A percentile compares a stretch with the other conserved stretches of the same genome.
Evolutionary conservation across 176 grass and related monocot species (phyloP).

Genomic region (Melocanna baccifera): DNA sequence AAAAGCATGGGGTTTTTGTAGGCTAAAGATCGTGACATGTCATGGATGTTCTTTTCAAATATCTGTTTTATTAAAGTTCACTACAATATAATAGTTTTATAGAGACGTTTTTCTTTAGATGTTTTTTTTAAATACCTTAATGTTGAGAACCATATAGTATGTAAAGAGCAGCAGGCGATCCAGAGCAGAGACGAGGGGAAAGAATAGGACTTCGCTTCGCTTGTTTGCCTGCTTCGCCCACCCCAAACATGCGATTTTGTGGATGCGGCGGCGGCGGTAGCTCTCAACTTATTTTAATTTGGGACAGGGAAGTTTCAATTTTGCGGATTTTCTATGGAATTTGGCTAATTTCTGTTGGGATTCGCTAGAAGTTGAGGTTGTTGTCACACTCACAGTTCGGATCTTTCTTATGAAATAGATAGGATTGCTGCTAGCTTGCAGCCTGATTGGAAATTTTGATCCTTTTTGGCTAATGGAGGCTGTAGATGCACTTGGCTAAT

Average conservation of each 20-base stretch:
- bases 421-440: not conserved
- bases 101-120: no score
- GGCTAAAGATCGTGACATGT: constrained; percentile 11
- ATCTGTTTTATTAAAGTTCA: not conserved
- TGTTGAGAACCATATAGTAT: no score
- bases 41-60: not conserved
- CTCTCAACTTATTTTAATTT: not conserved
- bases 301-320: not conserved
- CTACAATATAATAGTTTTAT: no score
- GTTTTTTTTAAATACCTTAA: no score
- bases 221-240: constrained; percentile 4
- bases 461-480: not conserved
- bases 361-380: not conserved
- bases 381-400: not conserved
- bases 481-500: not conserved
- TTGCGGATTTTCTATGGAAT: not conserved
- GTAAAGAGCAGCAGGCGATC: no score
- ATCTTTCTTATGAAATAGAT: not conserved
- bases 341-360: not conserved
- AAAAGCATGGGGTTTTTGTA: not conserved
- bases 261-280: not conserved
- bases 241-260: constrained; percentile 17
- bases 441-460: not conserved
- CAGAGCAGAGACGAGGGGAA: not conserved
- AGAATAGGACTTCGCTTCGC: not conserved